These are phyloP conservation scores for Cadophora malorum DNA, from an alignment of 2,329 filamentous ascomycete genomes.

Conservation along the genomic window DNA sequence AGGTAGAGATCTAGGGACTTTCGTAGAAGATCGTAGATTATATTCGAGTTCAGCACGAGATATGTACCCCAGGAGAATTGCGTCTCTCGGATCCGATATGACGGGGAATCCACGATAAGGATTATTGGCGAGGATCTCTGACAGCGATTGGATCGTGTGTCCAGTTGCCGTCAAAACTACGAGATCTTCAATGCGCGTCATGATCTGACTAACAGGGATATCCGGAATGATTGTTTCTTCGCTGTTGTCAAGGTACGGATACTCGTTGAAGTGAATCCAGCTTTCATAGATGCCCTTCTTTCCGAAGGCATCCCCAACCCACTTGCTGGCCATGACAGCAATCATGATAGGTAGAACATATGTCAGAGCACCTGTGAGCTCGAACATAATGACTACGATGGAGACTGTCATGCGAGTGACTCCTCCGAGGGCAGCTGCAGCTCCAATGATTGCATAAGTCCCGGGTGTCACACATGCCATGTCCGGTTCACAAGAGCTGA, in stretches of 20 bases:
- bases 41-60: slow-evolving; percentile 88
- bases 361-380: slow-evolving; percentile 92
- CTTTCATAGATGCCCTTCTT: slow-evolving; percentile 94
- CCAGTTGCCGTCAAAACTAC: slow-evolving; percentile 86
- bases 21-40: slow-evolving; percentile 71
- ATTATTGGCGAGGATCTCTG: slow-evolving; percentile 72
- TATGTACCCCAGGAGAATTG: slow-evolving; percentile 89
- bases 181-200: slow-evolving; percentile 91
- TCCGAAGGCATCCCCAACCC: slow-evolving; percentile 95
- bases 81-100: slow-evolving; percentile 77
- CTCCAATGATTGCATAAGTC: slow-evolving; percentile 95
- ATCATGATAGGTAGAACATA: slow-evolving; percentile 99
- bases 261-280: slow-evolving; percentile 96
- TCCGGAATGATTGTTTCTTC: slow-evolving; percentile 82
- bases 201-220: slow-evolving; percentile 83
- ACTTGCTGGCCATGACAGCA: slow-evolving; percentile 96
- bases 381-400: slow-evolving; percentile 99
- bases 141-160: slow-evolving; percentile 82
- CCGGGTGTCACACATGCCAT: slow-evolving; percentile 89
- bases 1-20: slow-evolving; percentile 63
- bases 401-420: slow-evolving; percentile 97
- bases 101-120: slow-evolving; percentile 92
- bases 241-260: slow-evolving; percentile 92
- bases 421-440: slow-evolving; percentile 90
- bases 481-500: slow-evolving; percentile 83